phyloP scores from a whole-genome alignment of 305 asterid species.

The Solanum aculeatissimum region DNA sequence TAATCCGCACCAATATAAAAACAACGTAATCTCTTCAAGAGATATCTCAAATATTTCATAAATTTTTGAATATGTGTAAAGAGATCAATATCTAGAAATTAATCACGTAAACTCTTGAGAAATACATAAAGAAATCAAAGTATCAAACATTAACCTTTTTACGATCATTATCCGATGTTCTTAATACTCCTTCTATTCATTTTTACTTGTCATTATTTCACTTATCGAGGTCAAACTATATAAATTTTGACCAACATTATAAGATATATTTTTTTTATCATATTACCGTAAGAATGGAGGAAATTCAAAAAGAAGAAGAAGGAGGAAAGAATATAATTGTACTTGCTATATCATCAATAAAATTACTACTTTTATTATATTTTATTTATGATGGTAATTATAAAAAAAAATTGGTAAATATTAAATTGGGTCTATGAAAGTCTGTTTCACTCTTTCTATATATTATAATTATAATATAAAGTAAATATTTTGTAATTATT shows the following conservation, averaged over 20 bases:
- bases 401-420: neutral
- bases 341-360: neutral
- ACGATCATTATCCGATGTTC: neutral
- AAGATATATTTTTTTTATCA: too few species aligned
- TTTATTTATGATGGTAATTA: neutral
- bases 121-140: fast-evolving
- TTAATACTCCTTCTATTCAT: too few species aligned
- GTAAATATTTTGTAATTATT: neutral
- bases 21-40: too few species aligned
- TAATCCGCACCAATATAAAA: too few species aligned
- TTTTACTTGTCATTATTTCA: too few species aligned
- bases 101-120: too few species aligned
- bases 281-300: too few species aligned
- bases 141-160: neutral
- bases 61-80: neutral
- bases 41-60: neutral
- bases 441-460: neutral
- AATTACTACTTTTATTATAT: neutral
- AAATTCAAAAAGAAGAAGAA: neutral
- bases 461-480: neutral
- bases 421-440: neutral
- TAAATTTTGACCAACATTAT: too few species aligned
- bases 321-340: neutral
- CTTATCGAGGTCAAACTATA: too few species aligned
- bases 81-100: too few species aligned